phyloP scores from a whole-genome alignment of 768 basidiomycete species.

The Hydnomerulius pinastri region DNA sequence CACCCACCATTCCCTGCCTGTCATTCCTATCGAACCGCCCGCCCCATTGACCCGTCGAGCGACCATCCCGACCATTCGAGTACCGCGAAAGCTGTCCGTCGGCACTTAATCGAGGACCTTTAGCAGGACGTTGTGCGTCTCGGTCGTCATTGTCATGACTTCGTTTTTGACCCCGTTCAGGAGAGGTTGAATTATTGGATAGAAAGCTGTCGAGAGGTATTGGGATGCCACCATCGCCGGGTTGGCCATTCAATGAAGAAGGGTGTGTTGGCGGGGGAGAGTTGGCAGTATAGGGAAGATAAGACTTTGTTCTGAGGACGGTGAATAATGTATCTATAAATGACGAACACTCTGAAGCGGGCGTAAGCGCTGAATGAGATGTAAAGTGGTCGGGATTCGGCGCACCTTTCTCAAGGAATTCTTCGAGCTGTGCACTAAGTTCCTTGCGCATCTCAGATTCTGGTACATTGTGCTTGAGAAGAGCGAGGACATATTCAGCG shows the following conservation, averaged over 20 bases:
- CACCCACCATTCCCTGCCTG: conserved; percentile 17
- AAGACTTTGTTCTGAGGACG: conserved; percentile 82
- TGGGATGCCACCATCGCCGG: conserved; percentile 68
- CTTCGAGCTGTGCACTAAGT: conserved; percentile 74
- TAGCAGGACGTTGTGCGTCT: conserved; percentile 59
- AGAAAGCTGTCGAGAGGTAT: conserved; percentile 74
- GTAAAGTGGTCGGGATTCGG: neutral
- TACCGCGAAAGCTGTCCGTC: conserved; percentile 73
- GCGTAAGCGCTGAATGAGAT: conserved; percentile 11
- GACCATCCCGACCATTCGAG: conserved; percentile 42
- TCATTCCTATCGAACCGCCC: conserved; percentile 32
- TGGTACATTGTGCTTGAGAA: conserved; percentile 86
- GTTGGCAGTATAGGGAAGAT: conserved; percentile 68
- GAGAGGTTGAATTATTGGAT: conserved; percentile 44
- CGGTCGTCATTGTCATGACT: conserved; percentile 61
- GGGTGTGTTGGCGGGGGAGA: conserved; percentile 38
- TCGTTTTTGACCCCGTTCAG: conserved; percentile 66
- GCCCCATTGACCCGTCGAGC: conserved; percentile 45
- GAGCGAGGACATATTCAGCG: conserved; percentile 91
- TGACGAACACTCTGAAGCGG: conserved; percentile 54
- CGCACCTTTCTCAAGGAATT: conserved; percentile 91
- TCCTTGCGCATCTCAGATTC: conserved; percentile 83
- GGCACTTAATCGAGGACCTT: conserved; percentile 66
- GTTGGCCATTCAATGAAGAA: conserved; percentile 37
- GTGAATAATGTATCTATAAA: conserved; percentile 90